Percentiles rank a stretch among this genome's conserved stretches.
These are phyloP conservation scores for Stemphylium lycopersici DNA, from an alignment of 2,329 filamentous ascomycete species.

Conservation along the genomic window DNA sequence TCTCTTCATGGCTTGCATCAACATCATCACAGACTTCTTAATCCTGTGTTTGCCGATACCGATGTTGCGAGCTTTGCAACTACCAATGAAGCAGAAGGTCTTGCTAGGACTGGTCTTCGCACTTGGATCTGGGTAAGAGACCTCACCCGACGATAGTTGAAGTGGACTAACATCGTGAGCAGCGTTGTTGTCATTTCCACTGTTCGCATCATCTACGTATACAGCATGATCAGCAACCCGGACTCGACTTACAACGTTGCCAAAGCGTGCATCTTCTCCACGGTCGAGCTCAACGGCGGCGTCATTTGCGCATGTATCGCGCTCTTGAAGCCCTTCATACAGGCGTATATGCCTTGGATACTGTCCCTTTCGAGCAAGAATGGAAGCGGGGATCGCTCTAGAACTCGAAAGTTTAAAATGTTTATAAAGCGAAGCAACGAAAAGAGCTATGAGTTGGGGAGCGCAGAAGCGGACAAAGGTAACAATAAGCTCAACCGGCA, in stretches of 20 bases:
- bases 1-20: conserved; percentile 32
- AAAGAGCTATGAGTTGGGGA: conserved; percentile 11
- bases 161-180: background rate
- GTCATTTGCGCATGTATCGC: conserved; percentile 26
- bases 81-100: conserved; percentile 35
- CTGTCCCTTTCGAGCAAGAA: conserved; percentile 13
- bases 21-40: conserved; percentile 45
- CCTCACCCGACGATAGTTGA: background rate
- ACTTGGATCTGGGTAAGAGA: conserved; percentile 30
- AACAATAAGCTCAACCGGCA: conserved; percentile 1
- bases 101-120: conserved; percentile 38
- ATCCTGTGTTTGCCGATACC: conserved; percentile 39
- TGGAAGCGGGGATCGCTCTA: conserved; percentile 9
- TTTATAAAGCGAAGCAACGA: conserved; percentile 8
- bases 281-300: conserved; percentile 25
- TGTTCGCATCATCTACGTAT: conserved; percentile 29
- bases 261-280: conserved; percentile 25
- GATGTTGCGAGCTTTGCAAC: conserved; percentile 29
- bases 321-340: conserved; percentile 24
- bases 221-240: conserved; percentile 21
- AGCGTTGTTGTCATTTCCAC: conserved; percentile 26
- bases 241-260: conserved; percentile 28
- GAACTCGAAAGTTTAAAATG: conserved; percentile 12
- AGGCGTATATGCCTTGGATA: conserved; percentile 19
- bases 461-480: conserved; percentile 1